phyloP scores from a whole-genome alignment of 306 rosid species.

The Trifolium fragiferum region DNA sequence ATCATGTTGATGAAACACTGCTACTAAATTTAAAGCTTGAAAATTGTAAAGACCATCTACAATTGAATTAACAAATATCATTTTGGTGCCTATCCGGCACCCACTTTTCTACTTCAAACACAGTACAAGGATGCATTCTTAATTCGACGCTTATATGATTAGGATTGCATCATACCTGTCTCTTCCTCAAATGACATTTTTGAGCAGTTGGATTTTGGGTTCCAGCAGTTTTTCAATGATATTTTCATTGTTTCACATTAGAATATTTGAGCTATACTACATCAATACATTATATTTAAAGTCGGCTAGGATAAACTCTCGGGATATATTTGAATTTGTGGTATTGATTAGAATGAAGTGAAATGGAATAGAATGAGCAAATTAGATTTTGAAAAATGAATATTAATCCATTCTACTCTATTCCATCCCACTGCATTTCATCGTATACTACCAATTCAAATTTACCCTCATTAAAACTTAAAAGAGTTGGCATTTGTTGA shows the following conservation, averaged over 20 bases:
- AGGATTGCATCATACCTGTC: not conserved
- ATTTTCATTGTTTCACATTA: not conserved
- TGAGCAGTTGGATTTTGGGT: constrained; percentile 1
- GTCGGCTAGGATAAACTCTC: too few species aligned
- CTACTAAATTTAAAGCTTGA: constrained; percentile 19
- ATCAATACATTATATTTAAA: too few species aligned
- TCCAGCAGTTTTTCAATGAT: not conserved
- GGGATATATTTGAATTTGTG: not conserved
- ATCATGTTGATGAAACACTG: not conserved
- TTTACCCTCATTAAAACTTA: not conserved
- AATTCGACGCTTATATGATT: not conserved
- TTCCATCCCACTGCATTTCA: not conserved
- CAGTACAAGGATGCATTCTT: not conserved
- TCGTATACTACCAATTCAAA: not conserved
- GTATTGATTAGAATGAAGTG: not conserved
- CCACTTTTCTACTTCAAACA: not conserved
- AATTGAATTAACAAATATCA: not conserved
- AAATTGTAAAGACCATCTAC: not conserved
- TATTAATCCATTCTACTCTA: not conserved
- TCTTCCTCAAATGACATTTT: not conserved
- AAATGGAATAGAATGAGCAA: not conserved
- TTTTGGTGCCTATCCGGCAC: constrained; percentile 15
- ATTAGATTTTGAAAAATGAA: not conserved
- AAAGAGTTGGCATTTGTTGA: not conserved
- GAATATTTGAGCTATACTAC: too few species aligned